phyloP scores from a whole-genome alignment of 169 alveolate species.

The Nephromyces sp. region DNA sequence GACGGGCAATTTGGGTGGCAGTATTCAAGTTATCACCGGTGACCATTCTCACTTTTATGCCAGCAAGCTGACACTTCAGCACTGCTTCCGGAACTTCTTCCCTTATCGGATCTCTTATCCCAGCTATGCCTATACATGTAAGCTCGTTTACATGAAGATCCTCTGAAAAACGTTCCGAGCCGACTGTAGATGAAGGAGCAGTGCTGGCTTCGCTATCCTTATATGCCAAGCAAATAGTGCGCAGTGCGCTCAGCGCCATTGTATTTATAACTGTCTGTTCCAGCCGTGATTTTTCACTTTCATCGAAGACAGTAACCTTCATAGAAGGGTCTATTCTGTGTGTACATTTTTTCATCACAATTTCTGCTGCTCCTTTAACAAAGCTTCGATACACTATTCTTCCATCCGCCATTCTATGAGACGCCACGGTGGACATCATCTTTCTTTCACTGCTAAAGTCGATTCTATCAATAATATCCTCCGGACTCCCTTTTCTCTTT shows the following conservation, averaged over 20 bases:
- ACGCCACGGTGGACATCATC: slow-evolving; percentile 57
- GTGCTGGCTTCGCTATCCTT: slow-evolving; percentile 36
- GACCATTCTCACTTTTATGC: slow-evolving; percentile 77
- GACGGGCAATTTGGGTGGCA: slow-evolving; percentile 71
- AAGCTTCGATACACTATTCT: slow-evolving; percentile 19
- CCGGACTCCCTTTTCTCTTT: neutral
- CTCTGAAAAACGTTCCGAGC: neutral
- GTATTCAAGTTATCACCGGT: slow-evolving; percentile 79
- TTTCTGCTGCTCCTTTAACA: slow-evolving; percentile 58
- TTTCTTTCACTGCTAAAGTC: slow-evolving; percentile 52
- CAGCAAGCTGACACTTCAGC: slow-evolving; percentile 61
- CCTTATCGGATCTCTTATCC: slow-evolving; percentile 66
- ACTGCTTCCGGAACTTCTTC: slow-evolving; percentile 74
- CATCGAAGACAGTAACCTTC: neutral
- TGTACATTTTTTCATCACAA: slow-evolving; percentile 37
- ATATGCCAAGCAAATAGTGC: slow-evolving; percentile 64
- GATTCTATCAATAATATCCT: neutral
- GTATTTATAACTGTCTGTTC: slow-evolving; percentile 37
- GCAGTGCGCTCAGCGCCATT: slow-evolving; percentile 58
- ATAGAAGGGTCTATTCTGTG: slow-evolving; percentile 6
- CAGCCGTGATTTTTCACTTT: neutral
- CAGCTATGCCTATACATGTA: slow-evolving; percentile 60
- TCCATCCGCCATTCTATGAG: slow-evolving; percentile 2
- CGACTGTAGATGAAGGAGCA: slow-evolving; percentile 1
- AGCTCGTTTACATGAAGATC: slow-evolving; percentile 14